phyloP scores from a whole-genome alignment of 2,329 filamentous ascomycete genomes.

The Fusarium subglutinans region DNA sequence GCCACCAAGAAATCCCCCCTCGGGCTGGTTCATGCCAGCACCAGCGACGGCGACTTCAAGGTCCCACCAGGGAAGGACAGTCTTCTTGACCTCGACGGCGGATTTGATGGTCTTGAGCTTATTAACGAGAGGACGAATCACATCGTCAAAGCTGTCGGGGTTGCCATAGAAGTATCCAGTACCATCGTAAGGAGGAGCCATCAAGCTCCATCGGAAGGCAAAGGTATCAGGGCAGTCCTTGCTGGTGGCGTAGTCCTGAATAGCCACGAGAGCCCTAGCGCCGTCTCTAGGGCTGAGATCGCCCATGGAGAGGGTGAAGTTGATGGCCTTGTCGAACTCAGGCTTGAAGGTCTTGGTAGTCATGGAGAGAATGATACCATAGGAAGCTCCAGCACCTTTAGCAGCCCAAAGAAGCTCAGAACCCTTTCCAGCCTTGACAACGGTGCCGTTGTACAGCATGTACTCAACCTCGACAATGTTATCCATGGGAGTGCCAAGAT shows the following conservation, averaged over 20 bases:
- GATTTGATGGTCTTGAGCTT: conserved; percentile 24
- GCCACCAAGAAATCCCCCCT: conserved; percentile 34
- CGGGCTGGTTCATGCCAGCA: conserved; percentile 32
- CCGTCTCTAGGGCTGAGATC: conserved; percentile 14
- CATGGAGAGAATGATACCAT: conserved; percentile 36
- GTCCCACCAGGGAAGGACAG: conserved; percentile 37
- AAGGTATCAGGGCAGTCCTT: conserved; percentile 31
- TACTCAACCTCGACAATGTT: conserved; percentile 35
- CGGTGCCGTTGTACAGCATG: conserved; percentile 40
- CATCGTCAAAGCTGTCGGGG: conserved; percentile 29
- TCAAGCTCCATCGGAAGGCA: conserved; percentile 37
- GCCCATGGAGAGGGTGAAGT: conserved; percentile 35
- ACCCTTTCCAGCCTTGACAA: conserved; percentile 32
- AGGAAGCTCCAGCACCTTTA: conserved; percentile 36
- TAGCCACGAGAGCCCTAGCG: conserved; percentile 34
- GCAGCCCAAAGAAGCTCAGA: conserved; percentile 40
- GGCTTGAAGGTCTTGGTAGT: conserved; percentile 39
- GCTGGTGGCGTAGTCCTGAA: conserved; percentile 32
- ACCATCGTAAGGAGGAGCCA: conserved; percentile 19
- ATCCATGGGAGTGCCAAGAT: conserved; percentile 35
- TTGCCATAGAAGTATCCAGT: conserved; percentile 42
- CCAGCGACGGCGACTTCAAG: conserved; percentile 32
- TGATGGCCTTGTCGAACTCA: conserved; percentile 30
- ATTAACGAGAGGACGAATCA: conserved; percentile 21
- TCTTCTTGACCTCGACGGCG: conserved; percentile 18